phyloP scores from a whole-genome alignment of 129 eudicot species.

The Helichrysum umbraculigerum region DNA sequence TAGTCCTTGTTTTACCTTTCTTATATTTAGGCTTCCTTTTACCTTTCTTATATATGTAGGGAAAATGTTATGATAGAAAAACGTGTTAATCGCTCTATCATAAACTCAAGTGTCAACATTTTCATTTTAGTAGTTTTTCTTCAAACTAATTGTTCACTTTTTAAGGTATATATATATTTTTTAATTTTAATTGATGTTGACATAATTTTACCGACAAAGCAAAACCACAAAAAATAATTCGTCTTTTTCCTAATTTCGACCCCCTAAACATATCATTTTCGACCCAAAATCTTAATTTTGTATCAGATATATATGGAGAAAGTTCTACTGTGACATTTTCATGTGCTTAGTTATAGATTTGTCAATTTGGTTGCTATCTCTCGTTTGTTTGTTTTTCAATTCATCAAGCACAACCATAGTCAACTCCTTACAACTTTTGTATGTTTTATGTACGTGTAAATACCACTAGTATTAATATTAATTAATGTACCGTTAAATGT shows the following conservation, averaged over 20 bases:
- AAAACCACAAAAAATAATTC: background rate
- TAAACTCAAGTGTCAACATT: too few relatives aligned
- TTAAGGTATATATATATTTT: too few relatives aligned
- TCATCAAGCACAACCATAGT: slow-evolving; percentile 6
- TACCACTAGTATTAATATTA: background rate
- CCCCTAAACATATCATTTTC: background rate
- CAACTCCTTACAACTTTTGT: slow-evolving; percentile 2
- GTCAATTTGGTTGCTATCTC: slow-evolving; percentile 31
- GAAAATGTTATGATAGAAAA: too few relatives aligned
- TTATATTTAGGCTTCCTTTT: too few relatives aligned
- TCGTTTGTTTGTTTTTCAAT: slow-evolving; percentile 20
- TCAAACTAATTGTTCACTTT: too few relatives aligned
- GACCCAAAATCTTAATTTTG: background rate
- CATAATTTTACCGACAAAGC: too few relatives aligned
- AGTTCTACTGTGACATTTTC: slow-evolving; percentile 3
- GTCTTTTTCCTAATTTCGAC: background rate
- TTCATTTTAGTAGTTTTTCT: too few relatives aligned
- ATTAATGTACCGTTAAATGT: background rate
- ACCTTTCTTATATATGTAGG: too few relatives aligned
- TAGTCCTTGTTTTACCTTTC: too few relatives aligned
- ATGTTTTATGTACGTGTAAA: slow-evolving; percentile 3
- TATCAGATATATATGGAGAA: background rate
- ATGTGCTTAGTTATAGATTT: slow-evolving; percentile 25
- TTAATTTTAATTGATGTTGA: too few relatives aligned
- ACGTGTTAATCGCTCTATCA: too few relatives aligned